Percentiles rank a stretch among this genome's conserved stretches.
Conservation (phyloP, 208 protist species). For the Leishmania tarentolae region DNA sequence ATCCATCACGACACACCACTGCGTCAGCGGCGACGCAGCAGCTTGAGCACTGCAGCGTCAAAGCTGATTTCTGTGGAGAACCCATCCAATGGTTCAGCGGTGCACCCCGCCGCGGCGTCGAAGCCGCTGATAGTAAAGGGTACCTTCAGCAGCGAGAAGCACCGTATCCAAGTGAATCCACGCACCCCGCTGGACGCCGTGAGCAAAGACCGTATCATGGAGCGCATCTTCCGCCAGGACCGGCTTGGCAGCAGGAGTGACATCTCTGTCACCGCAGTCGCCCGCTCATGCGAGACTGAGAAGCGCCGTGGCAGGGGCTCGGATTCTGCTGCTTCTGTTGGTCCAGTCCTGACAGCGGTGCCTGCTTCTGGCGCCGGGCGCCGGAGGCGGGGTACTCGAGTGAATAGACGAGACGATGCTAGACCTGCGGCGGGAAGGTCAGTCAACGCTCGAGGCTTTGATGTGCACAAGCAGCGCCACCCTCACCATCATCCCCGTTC, state of each 20-base stretch:
- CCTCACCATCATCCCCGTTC: not conserved
- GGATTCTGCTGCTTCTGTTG: slow-evolving; percentile 2
- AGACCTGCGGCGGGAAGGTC: not conserved
- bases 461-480: not conserved
- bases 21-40: not conserved
- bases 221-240: slow-evolving; percentile 27
- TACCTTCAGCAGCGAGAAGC: slow-evolving; percentile 23
- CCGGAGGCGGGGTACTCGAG: not conserved
- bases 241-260: slow-evolving; percentile 4
- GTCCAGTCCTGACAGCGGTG: not conserved
- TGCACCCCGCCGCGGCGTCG: not conserved
- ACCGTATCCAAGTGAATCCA: slow-evolving; percentile 27
- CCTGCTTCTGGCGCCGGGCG: not conserved
- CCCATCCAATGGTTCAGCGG: not conserved
- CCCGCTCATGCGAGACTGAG: not conserved
- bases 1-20: not conserved
- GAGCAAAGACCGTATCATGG: slow-evolving; percentile 33
- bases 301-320: not conserved
- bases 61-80: not conserved
- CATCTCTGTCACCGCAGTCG: not conserved
- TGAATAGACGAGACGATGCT: not conserved
- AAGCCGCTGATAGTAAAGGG: slow-evolving; percentile 9
- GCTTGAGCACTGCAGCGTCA: not conserved
- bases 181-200: slow-evolving; percentile 27
- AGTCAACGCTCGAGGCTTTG: not conserved